Evolutionary conservation across 2,329 filamentous ascomycete genomes (phyloP), one percentile per base, ranked within the genome.

Genomic region (Penicillium crustosum): DNA sequence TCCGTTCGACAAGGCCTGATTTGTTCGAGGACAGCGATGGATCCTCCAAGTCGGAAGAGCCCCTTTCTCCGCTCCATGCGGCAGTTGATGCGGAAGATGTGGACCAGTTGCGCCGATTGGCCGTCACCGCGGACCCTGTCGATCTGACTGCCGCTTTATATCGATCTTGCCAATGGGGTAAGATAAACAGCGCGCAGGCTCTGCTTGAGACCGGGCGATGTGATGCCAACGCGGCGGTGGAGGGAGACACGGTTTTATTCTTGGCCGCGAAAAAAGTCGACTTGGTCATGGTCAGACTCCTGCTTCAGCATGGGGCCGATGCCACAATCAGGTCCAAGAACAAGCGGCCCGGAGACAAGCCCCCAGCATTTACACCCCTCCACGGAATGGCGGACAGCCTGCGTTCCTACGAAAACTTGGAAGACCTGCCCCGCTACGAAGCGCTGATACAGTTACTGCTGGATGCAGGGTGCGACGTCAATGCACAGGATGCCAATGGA

Each of bases 301-400:
- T 65, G 13, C 61, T 65, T 10, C 44, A 53, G 19, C 52, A 49
- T 17, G 53, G 58, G 1, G 64, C 64, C 4, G 52, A 54, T 19
- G 33, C 25, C 15, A 17, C 33, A 3, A 33, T 41, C n/a, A 49
- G 12, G 33, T 54, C 35, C 6, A 49, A 29, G 19, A 31, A 54
- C 19, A 23, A 29, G 17, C 33, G 35, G 27, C 6, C n/a, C 6
- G n/a, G 43, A 21, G 43, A 31, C 13, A 31, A 52, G 6, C 38
- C 25, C 15, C 41, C 52, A 9, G n/a, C 42, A 2, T 48, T 29
- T 13, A 54, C 52, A 17, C 43, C 52, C n/a, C 35, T 54, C 15
- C 52, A 54, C 15, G 52, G 52, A 23, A 33, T 48, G 33, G 43
- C n/a, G 6, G 43, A 54, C 19, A 29, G 35, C 7, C 2, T 23